Conservation (phyloP, 1,284 basidiomycete genomes). For the Leccinum subrobustum region DNA sequence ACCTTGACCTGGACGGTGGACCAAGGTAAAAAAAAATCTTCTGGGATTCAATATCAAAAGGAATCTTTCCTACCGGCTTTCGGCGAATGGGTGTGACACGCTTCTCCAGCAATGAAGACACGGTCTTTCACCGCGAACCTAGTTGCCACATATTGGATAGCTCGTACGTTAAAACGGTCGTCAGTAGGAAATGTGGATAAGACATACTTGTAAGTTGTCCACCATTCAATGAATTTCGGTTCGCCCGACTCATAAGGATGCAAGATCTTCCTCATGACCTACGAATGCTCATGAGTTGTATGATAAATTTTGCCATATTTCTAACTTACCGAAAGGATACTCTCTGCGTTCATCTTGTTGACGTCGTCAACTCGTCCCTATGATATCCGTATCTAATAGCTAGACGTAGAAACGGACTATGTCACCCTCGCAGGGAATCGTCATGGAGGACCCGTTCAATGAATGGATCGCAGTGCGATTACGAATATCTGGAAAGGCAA, state of each 20-base stretch:
- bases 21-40: not conserved
- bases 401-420: constrained; percentile 75
- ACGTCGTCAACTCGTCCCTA: constrained; percentile 37
- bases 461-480: not conserved
- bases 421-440: constrained; percentile 60
- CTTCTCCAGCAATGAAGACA: not conserved
- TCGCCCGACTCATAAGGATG: not conserved
- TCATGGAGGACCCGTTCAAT: not conserved
- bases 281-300: not conserved
- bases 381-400: constrained; percentile 48
- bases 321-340: constrained; percentile 47
- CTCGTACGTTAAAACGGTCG: not conserved
- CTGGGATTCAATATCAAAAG: not conserved
- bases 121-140: not conserved
- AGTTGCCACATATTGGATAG: not conserved
- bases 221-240: not conserved
- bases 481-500: not conserved
- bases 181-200: not conserved
- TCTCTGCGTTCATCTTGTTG: constrained; percentile 53
- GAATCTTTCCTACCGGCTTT: not conserved
- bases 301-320: not conserved
- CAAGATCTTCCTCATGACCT: constrained; percentile 64
- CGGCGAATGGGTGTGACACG: not conserved
- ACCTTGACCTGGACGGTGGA: constrained; percentile 41
- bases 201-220: not conserved